phyloP scores from a whole-genome alignment of 2,329 filamentous ascomycete genomes.

The Sphaerulina musiva region DNA sequence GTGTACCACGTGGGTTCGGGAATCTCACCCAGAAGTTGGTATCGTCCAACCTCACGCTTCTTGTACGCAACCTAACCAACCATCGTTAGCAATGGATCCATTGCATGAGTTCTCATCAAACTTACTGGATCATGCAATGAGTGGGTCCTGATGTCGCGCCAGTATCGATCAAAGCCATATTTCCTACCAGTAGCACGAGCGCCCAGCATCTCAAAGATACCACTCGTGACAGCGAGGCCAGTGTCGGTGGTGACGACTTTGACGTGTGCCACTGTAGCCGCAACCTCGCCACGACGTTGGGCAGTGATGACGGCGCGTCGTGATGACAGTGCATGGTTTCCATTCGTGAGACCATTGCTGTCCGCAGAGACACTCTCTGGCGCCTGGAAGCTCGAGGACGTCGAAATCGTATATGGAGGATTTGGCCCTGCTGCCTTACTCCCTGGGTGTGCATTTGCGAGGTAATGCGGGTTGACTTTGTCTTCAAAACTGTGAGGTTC shows the following conservation, averaged over 20 bases:
- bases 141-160: constrained; percentile 61
- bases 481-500: constrained; percentile 12
- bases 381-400: constrained; percentile 17
- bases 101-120: too few species aligned
- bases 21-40: constrained; percentile 44
- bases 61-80: constrained; percentile 47
- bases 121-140: constrained; percentile 58
- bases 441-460: constrained; percentile 11
- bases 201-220: constrained; percentile 59
- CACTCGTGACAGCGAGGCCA: constrained; percentile 51
- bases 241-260: constrained; percentile 60
- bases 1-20: constrained; percentile 16
- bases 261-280: constrained; percentile 56
- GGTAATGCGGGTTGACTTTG: constrained; percentile 21
- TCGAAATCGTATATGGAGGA: constrained; percentile 22
- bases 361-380: constrained; percentile 8
- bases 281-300: constrained; percentile 52
- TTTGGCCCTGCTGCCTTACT: constrained; percentile 13
- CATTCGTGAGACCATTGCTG: constrained; percentile 21
- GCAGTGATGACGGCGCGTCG: constrained; percentile 44
- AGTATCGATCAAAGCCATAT: constrained; percentile 58
- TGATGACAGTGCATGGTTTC: background rate
- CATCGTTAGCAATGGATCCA: too few species aligned
- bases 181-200: constrained; percentile 52
- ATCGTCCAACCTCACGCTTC: constrained; percentile 56